Evolutionary conservation across 1,139 yeast genomes (phyloP), one percentile per base, ranked within the genome.

Genomic region (Magnusiomyces paraingens): DNA sequence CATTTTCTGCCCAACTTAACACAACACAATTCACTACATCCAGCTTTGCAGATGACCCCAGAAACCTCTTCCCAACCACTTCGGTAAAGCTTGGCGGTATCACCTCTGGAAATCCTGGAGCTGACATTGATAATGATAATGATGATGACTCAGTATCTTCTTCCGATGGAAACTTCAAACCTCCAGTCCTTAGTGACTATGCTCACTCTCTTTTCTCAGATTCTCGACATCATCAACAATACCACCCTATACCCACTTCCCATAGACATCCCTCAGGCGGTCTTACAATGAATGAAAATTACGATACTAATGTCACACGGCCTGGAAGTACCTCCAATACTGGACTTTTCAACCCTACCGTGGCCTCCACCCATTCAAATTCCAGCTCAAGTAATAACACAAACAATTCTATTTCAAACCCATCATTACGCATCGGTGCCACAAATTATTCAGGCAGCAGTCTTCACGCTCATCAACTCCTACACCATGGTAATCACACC

Each of bases 171-270:
- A 77, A 81, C 22, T 77, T 79, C 57, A 73, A 79, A 55, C 87
- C 88, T 0, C 89, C 89, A 1, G 81, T 82, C 14, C 72, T 84
- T 59, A 82, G 87, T 63, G 78, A 84, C 12, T 83, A 82, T 59
- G 79, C 78, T 0, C 64, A 73, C 56, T 74, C 75, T 15, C 59
- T 76, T 5, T 59, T 76, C 39, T 70, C 71, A 20, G 72, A 69
- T 26, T 20, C 44, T 22, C 18, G 35, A 49, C 49, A 17, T 42
- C 50, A 14, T 15, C 6, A 35, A 21, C 41, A 40, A 8, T 22
- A 40, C 11, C 44, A 14, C 12, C 17, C 18, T 38, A 44, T 15
- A 5, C 17, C 47, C 15, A 26, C 38, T 22, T 44, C 47, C 3
- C 22, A 44, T 44, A 36, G 47, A 29, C 21, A n/a, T 15, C 21